Conservation (phyloP, 805 yeast genomes). For the Yarrowia yakushimensis region DNA sequence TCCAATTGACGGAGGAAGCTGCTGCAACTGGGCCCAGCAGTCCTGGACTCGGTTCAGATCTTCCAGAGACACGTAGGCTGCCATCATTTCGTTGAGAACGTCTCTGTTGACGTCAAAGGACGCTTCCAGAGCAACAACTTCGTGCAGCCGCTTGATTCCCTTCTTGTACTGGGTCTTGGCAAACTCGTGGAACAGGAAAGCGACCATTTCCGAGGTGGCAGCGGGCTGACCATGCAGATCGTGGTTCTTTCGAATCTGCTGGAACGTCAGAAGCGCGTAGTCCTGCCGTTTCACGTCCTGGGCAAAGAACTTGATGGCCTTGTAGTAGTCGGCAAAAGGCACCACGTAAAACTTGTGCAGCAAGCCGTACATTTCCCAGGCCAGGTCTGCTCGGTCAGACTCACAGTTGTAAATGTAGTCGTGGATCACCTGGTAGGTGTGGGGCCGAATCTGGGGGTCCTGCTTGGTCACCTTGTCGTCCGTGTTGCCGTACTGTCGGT, state of each 20-base stretch:
- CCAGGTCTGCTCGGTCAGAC: constrained; percentile 40
- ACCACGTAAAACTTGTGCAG: constrained; percentile 53
- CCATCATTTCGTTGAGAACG: constrained; percentile 59
- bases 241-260: constrained; percentile 54
- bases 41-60: constrained; percentile 56
- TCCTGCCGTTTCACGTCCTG: constrained; percentile 53
- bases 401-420: constrained; percentile 43
- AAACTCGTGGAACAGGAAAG: constrained; percentile 57
- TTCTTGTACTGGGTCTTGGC: constrained; percentile 57
- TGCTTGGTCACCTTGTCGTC: constrained; percentile 13
- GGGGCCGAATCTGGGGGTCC: constrained; percentile 15
- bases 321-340: constrained; percentile 57
- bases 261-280: constrained; percentile 59
- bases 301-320: constrained; percentile 52
- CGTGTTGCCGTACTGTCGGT: constrained; percentile 42
- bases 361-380: constrained; percentile 59
- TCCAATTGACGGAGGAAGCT: constrained; percentile 50
- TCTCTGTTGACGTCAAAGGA: constrained; percentile 52
- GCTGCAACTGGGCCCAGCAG: constrained; percentile 55
- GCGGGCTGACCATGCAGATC: constrained; percentile 52
- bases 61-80: constrained; percentile 58
- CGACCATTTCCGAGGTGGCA: constrained; percentile 55
- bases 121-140: constrained; percentile 60
- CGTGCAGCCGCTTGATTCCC: constrained; percentile 64
- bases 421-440: constrained; percentile 42